Evolutionary conservation across 192 early-diverging fungal species (phyloP), one percentile per base, ranked within the genome.

Genomic region (Coemansia sp.): DNA sequence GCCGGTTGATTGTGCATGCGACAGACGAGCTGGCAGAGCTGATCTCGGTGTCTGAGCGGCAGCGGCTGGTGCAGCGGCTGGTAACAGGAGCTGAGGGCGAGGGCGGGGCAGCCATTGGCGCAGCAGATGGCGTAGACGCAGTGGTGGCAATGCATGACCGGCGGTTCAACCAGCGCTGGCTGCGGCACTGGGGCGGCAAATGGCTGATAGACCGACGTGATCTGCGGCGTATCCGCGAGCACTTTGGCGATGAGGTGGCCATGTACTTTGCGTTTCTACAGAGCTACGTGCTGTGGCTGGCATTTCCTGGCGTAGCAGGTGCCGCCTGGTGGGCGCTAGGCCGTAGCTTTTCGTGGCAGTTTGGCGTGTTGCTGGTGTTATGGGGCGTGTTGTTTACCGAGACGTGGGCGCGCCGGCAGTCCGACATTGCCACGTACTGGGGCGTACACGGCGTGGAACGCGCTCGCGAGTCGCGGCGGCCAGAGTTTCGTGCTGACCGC

Each of bases 191-290:
- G 94, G 82, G 87, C 6, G 82, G 84, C 62, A 92, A 93, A 67
- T 93, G 88, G 90, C 59, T 90, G 19, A 86, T 97, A 37, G 74
- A 83, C 60, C 71, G 88, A 5, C 61, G 83, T 3, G 94, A 95
- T 68, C 60, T 97, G n/a, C 62, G 77, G n/a, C 71, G 71, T 31
- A 87, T 97, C 60, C 84, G 90, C 56, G 85, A 89, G 60, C 86
- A 93, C 57, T 91, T 92, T 85, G 95, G 95, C 62, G 94, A 96
- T 69, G 91, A 93, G 71, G 84, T 93, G 37, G 93, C 92, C n/a
- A 89, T 85, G 77, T 96, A 98, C 77, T 98, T 98, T 85, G 93
- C 93, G 11, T 98, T 96, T 74, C 71, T 96, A 3, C 93, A 95
- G 76, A 91, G 86, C 68, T 98, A 96, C 79, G 83, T 91, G 39